These are phyloP conservation scores for Escallonia herrerae DNA, from an alignment of 129 eudicot species.

Conservation along the genomic window DNA sequence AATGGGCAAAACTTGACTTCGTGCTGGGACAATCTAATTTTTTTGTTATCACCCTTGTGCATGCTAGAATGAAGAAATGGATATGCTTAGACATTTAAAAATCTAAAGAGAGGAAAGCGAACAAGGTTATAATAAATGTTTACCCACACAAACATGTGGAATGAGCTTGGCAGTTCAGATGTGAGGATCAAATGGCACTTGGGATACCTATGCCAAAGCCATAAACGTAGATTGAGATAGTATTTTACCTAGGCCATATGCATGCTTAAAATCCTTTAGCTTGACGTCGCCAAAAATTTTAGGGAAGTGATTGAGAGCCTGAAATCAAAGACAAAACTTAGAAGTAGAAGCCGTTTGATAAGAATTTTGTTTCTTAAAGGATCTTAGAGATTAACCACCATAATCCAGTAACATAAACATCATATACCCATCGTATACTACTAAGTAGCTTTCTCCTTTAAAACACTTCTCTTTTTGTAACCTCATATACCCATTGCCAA, in stretches of 20 bases:
- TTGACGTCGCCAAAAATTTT: constrained; percentile 37
- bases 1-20: not conserved
- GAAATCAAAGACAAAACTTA: constrained; percentile 17
- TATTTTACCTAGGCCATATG: constrained; percentile 57
- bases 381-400: not conserved
- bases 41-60: not conserved
- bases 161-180: not conserved
- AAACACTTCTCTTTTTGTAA: constrained; percentile 1
- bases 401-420: not conserved
- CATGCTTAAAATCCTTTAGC: constrained; percentile 52
- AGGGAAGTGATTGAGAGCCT: constrained; percentile 52
- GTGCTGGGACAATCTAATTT: not conserved
- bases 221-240: not conserved
- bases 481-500: not conserved
- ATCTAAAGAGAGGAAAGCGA: not conserved
- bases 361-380: not conserved
- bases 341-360: not conserved
- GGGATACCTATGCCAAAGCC: too few relatives aligned
- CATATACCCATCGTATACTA: not conserved
- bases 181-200: not conserved
- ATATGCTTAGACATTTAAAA: not conserved
- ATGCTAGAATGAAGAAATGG: not conserved
- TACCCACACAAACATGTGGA: not conserved
- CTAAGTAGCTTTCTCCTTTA: not conserved
- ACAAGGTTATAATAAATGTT: too few relatives aligned